Conservation (phyloP, 306 rosid species). For the Lotus japonicus region DNA sequence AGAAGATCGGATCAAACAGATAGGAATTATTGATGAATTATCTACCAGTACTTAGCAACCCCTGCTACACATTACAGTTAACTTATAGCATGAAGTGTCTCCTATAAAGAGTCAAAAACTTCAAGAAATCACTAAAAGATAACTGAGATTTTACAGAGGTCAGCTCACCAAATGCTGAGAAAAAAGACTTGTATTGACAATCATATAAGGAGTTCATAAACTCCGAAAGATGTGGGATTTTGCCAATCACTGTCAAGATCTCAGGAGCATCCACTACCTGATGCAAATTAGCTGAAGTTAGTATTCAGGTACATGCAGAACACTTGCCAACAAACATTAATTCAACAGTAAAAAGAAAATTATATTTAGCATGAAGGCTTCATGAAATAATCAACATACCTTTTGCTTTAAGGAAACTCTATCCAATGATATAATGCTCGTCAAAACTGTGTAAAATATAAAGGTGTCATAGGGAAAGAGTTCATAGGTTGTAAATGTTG, state of each 20-base stretch:
- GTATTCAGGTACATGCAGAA: background rate
- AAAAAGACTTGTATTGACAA: constrained; percentile 84
- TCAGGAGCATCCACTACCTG: constrained; percentile 98
- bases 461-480: constrained; percentile 85
- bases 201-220: constrained; percentile 80
- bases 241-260: constrained; percentile 89
- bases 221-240: constrained; percentile 73
- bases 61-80: background rate
- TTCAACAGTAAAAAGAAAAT: background rate
- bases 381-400: constrained; percentile 33
- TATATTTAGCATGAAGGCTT: background rate
- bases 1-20: constrained; percentile 6
- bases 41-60: background rate
- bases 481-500: constrained; percentile 92
- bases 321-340: background rate
- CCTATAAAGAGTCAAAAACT: background rate
- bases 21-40: background rate
- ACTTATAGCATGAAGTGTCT: background rate
- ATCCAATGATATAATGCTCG: constrained; percentile 91
- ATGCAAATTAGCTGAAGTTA: constrained; percentile 8
- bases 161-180: constrained; percentile 83
- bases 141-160: background rate
- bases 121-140: background rate
- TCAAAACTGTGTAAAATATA: constrained; percentile 87
- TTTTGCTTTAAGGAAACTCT: constrained; percentile 92